phyloP scores from a whole-genome alignment of 2,329 filamentous ascomycete genomes.

The Colletotrichum paranaense region DNA sequence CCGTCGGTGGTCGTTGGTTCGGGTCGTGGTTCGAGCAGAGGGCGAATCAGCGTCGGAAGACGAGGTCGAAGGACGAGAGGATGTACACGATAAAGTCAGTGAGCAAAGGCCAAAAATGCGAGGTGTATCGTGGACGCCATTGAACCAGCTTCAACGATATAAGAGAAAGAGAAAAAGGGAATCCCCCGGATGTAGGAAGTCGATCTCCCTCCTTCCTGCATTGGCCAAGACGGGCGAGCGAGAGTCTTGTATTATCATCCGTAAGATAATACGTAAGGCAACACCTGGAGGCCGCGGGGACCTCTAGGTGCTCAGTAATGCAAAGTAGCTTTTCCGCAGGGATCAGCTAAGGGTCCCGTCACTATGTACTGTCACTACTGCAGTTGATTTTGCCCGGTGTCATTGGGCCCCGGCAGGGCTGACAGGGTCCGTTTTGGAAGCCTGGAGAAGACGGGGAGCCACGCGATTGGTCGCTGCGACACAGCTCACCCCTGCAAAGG shows the following conservation, averaged over 20 bases:
- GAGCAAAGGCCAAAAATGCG: background rate
- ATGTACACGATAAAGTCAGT: background rate
- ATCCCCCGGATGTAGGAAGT: background rate
- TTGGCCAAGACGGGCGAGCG: constrained; percentile 3
- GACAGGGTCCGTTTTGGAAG: constrained; percentile 4
- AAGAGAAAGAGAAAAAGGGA: background rate
- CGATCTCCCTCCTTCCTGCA: background rate
- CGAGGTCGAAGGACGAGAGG: background rate
- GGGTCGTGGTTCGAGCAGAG: background rate
- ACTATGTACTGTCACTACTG: background rate
- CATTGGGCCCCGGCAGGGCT: constrained; percentile 18
- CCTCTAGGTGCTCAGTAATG: background rate
- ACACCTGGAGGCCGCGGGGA: background rate
- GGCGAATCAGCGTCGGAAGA: background rate
- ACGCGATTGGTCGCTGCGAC: constrained; percentile 3
- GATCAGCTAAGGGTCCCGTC: background rate
- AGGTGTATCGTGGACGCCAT: background rate
- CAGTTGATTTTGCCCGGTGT: background rate
- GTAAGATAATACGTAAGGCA: background rate
- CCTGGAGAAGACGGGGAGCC: constrained; percentile 11
- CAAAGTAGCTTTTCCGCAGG: background rate
- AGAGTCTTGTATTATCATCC: background rate
- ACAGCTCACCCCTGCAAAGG: background rate
- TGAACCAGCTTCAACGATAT: background rate
- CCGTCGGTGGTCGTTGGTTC: background rate